Conservation (phyloP, 805 yeast genomes). For the Yarrowia yakushimensis region DNA sequence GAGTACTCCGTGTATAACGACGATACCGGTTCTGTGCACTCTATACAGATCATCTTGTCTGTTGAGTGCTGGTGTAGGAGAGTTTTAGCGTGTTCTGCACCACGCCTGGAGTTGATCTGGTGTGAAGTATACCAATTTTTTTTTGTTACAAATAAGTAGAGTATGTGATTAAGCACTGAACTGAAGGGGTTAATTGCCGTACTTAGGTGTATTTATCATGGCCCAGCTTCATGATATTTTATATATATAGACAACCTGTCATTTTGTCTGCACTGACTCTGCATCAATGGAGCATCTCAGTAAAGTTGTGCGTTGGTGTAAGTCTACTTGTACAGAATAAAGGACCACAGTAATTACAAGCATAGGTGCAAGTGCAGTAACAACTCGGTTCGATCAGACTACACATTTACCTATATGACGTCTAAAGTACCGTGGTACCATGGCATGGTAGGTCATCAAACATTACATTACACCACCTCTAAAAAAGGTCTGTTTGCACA, state of each 20-base stretch:
- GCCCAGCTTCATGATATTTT: too few species aligned
- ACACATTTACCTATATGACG: background rate
- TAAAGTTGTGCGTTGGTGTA: too few species aligned
- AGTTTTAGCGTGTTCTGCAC: background rate
- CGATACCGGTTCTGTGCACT: slow-evolving; percentile 66
- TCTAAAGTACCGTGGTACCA: background rate
- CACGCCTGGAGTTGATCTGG: background rate
- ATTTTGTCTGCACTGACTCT: too few species aligned
- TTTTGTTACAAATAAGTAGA: too few species aligned
- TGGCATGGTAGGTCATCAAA: slow-evolving; percentile 1
- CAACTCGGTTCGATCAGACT: background rate
- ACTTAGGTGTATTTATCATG: too few species aligned
- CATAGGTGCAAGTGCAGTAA: too few species aligned
- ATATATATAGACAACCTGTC: background rate
- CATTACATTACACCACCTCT: slow-evolving; percentile 12
- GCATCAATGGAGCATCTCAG: too few species aligned
- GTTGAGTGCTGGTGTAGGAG: background rate
- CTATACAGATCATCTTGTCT: slow-evolving; percentile 77
- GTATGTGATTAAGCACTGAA: too few species aligned
- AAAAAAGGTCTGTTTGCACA: background rate
- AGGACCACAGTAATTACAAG: too few species aligned
- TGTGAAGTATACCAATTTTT: background rate
- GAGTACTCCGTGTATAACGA: slow-evolving; percentile 70
- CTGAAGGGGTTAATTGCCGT: too few species aligned
- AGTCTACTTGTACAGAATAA: too few species aligned